Evolutionary conservation across 148 eudicot species (phyloP).

Genomic region (Vaccinium darrowii): DNA sequence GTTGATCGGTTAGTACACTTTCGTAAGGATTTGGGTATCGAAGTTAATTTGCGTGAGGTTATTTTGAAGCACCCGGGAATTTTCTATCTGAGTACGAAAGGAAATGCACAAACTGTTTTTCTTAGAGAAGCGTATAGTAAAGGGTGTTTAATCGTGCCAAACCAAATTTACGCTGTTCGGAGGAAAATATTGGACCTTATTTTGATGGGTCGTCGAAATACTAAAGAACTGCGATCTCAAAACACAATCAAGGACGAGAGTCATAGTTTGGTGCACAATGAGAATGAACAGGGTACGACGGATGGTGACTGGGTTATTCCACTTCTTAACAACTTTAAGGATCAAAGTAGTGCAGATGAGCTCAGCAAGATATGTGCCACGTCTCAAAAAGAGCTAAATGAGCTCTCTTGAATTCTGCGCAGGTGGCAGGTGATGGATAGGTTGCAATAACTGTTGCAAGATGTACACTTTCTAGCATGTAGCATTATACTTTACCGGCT

Average conservation of each 20-base stretch:
- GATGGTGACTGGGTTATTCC: conserved; percentile 40
- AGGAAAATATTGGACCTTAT: conserved; percentile 74
- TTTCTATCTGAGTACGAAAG: conserved; percentile 66
- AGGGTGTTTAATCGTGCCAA: conserved; percentile 46
- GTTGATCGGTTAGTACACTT: conserved; percentile 68
- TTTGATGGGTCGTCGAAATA: conserved; percentile 48
- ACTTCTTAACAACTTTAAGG: conserved; percentile 19
- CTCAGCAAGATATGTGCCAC: neutral
- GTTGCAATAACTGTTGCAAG: neutral
- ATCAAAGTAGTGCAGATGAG: neutral
- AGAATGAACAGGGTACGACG: conserved; percentile 18
- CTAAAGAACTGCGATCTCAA: conserved; percentile 37
- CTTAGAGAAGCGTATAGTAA: conserved; percentile 66
- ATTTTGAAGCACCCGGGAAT: conserved; percentile 75
- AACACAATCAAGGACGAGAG: conserved; percentile 26
- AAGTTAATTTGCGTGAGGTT: conserved; percentile 62
- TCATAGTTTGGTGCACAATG: neutral
- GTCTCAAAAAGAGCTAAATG: neutral
- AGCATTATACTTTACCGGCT: neutral
- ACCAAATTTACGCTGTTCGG: conserved; percentile 46
- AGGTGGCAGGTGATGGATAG: neutral
- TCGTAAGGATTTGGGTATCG: conserved; percentile 67
- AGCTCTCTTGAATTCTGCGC: conserved; percentile 1
- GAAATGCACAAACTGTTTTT: conserved; percentile 47
- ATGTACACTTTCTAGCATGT: neutral